phyloP scores from a whole-genome alignment of 441 rosid species.

The Viola pubescens region DNA sequence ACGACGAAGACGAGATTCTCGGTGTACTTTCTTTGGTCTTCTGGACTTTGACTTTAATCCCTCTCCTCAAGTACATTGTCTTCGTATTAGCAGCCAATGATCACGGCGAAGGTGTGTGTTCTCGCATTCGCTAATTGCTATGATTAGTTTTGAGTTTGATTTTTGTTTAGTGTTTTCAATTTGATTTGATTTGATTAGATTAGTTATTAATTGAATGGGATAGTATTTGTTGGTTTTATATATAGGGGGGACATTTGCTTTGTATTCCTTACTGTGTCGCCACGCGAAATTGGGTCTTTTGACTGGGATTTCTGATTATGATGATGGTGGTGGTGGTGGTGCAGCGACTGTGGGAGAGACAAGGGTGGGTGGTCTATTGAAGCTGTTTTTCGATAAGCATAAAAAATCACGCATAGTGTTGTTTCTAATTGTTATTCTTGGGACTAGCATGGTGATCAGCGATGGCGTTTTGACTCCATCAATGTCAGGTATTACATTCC shows the following conservation, averaged over 20 bases:
- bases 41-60: slow-evolving; percentile 38
- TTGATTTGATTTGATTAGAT: not conserved
- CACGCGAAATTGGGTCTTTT: slow-evolving; percentile 21
- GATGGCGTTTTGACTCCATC: slow-evolving; percentile 36
- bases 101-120: slow-evolving; percentile 32
- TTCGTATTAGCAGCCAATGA: slow-evolving; percentile 32
- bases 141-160: no score
- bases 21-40: slow-evolving; percentile 35
- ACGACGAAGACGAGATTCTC: slow-evolving; percentile 21
- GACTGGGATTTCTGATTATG: not conserved
- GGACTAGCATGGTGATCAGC: slow-evolving; percentile 35
- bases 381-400: slow-evolving; percentile 19
- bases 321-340: slow-evolving; percentile 11
- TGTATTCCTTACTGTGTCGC: slow-evolving; percentile 33
- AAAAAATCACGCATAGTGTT: slow-evolving; percentile 15
- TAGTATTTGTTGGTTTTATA: not conserved
- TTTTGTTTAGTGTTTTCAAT: no score
- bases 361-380: slow-evolving; percentile 14
- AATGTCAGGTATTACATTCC: slow-evolving; percentile 27
- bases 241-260: slow-evolving; percentile 36
- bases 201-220: not conserved
- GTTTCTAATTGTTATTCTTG: slow-evolving; percentile 27
- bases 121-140: not conserved
- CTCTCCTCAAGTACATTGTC: slow-evolving; percentile 28
- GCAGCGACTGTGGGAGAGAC: slow-evolving; percentile 13